phyloP scores from a whole-genome alignment of 345 rosid genomes.

The Ceriops tagal region DNA sequence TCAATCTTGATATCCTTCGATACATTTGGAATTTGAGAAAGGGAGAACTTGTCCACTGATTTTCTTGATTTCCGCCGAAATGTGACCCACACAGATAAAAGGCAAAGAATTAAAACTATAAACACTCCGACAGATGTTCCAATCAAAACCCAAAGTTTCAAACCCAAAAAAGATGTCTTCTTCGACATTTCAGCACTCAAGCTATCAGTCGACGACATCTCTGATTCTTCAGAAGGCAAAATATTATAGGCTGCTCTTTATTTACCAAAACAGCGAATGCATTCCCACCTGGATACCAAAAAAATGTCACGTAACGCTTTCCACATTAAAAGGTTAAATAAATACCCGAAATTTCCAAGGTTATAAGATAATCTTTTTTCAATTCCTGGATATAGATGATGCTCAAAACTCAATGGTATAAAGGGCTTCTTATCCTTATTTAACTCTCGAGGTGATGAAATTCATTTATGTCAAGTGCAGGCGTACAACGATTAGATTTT shows the following conservation, averaged over 20 bases:
- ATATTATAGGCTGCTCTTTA: slow-evolving; percentile 1
- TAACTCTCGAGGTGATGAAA: too few relatives aligned
- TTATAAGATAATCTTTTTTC: too few relatives aligned
- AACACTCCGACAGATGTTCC: slow-evolving; percentile 69
- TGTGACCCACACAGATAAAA: slow-evolving; percentile 73
- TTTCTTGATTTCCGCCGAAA: slow-evolving; percentile 65
- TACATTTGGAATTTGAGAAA: slow-evolving; percentile 68
- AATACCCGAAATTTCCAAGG: too few relatives aligned
- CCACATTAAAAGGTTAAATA: too few relatives aligned
- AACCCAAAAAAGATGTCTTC: slow-evolving; percentile 77
- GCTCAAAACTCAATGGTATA: too few relatives aligned
- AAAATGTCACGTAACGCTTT: too few relatives aligned
- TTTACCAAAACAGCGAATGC: slow-evolving; percentile 3
- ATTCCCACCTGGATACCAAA: slow-evolving; percentile 20
- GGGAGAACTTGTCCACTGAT: slow-evolving; percentile 45
- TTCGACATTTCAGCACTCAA: slow-evolving; percentile 68
- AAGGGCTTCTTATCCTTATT: too few relatives aligned
- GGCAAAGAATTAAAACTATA: slow-evolving; percentile 75
- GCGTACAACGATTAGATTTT: too few relatives aligned
- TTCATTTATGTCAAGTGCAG: too few relatives aligned
- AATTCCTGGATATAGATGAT: too few relatives aligned
- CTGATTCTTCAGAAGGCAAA: slow-evolving; percentile 24
- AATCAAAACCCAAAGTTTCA: slow-evolving; percentile 86
- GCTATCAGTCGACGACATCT: slow-evolving; percentile 72
- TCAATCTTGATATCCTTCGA: slow-evolving; percentile 90